These are phyloP conservation scores for Flaveria brownii DNA, from an alignment of 129 eudicot genomes.

Conservation along the genomic window DNA sequence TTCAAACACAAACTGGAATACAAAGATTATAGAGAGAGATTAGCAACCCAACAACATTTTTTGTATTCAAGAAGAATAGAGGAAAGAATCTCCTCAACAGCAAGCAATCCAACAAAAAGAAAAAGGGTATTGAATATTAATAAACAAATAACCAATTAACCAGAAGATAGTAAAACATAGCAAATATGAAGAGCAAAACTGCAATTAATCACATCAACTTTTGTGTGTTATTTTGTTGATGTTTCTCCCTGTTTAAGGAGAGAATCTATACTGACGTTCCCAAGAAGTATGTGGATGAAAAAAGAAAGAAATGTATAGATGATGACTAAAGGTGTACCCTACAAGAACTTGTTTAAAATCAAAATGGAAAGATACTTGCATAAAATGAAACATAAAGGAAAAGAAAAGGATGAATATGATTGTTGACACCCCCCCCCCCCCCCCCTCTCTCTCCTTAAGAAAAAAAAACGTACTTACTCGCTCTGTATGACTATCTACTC, in stretches of 20 bases:
- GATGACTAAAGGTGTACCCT: conserved; percentile 1
- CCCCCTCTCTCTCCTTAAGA: conserved; percentile 35
- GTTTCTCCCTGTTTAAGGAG: conserved; percentile 6
- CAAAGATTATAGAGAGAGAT: conserved; percentile 17
- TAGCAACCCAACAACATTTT: conserved; percentile 25
- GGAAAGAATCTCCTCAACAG: conserved; percentile 43
- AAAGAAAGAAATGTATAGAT: conserved; percentile 1
- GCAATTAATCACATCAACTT: conserved; percentile 41
- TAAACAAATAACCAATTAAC: conserved; percentile 17
- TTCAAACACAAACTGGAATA: conserved; percentile 40
- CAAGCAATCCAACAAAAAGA: conserved; percentile 49
- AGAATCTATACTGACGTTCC: background rate
- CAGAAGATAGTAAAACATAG: conserved; percentile 36
- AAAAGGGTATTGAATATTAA: conserved; percentile 20
- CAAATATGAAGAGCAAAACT: conserved; percentile 44
- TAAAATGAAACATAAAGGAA: background rate
- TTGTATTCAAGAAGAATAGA: conserved; percentile 22
- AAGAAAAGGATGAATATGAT: background rate
- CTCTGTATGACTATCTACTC: background rate
- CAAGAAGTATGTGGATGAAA: conserved; percentile 10
- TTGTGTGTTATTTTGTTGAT: conserved; percentile 9
- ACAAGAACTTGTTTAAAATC: conserved; percentile 7
- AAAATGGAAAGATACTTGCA: background rate
- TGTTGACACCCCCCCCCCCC: conserved; percentile 55
- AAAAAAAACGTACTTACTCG: background rate